A percentile compares a stretch with the other conserved stretches of the same genome.
phyloP scores from a whole-genome alignment of 441 rosid genomes.

The Rhodomyrtus psidioides region DNA sequence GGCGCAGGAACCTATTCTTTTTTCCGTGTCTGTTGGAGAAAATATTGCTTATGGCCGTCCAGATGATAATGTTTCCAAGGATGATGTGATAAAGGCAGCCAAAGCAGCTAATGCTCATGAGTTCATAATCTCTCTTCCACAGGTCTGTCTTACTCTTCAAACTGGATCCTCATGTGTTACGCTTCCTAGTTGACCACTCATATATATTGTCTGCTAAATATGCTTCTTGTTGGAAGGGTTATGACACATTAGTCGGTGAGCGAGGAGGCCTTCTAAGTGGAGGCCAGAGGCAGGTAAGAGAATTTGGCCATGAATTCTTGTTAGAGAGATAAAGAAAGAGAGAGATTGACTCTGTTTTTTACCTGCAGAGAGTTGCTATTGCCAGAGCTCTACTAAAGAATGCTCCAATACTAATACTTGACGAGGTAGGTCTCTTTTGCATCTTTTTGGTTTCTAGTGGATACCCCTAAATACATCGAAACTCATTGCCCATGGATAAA shows the following conservation, averaged over 20 bases:
- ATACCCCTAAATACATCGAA: too few species aligned
- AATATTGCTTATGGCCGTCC: slow-evolving; percentile 98
- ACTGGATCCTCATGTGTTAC: neutral
- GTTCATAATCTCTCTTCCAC: slow-evolving; percentile 86
- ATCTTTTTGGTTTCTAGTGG: neutral
- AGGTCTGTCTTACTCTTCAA: slow-evolving; percentile 28
- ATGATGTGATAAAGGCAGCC: slow-evolving; percentile 83
- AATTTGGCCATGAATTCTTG: neutral
- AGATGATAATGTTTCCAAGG: slow-evolving; percentile 76
- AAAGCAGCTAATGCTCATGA: slow-evolving; percentile 98
- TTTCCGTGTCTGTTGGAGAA: slow-evolving; percentile 86
- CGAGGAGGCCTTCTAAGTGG: slow-evolving; percentile 93
- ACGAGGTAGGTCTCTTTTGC: slow-evolving; percentile 50
- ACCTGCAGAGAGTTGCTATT: slow-evolving; percentile 77
- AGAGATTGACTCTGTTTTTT: slow-evolving; percentile 6
- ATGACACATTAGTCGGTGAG: slow-evolving; percentile 89
- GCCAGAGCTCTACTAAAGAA: slow-evolving; percentile 83
- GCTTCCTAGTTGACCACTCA: neutral
- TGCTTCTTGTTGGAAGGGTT: slow-evolving; percentile 49
- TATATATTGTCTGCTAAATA: slow-evolving; percentile 6
- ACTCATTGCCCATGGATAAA: too few species aligned
- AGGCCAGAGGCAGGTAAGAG: slow-evolving; percentile 85
- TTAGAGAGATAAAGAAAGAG: neutral
- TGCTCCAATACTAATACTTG: slow-evolving; percentile 79
- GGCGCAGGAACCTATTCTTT: slow-evolving; percentile 85